Evolutionary conservation across 345 rosid species (phyloP), one percentile per base, ranked within the genome.

Genomic region (Heritiera fomes): DNA sequence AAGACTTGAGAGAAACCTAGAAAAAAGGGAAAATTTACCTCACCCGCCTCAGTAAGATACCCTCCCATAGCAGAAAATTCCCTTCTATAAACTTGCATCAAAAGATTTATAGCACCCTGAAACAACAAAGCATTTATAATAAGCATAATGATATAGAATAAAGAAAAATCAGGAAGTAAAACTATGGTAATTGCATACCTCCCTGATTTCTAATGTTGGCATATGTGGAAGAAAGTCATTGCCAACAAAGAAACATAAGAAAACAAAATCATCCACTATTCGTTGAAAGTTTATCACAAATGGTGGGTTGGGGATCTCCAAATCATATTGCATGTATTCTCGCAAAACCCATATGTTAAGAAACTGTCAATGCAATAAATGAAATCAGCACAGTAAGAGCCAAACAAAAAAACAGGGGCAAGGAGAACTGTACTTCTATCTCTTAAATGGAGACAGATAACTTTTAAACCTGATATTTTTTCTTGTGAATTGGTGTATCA

Each of bases 221-320:
- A 97, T 91, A 81, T 94, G 99, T 5, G 98, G 99, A 78, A 97
- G 91, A 82, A 97, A 97, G 91, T 94, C 99, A 79, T 97, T 97
- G 84, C 99, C 99, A 78, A 97, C 98, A 85, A 97, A 97, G 82
- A 97, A 97, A 86, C 99, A 97, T 34, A 97, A 77, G 83, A 94
- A 97, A 47, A 97, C 98, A 91, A 97, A 97, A 85, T 97, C 98
- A 60, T 97, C 98, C 80, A 97, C 91, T 88, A 97, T 90, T 73
- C 92, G 83, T 82, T 97, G 98, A 49, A 94, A 93, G 82, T 94
- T 83, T 76, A 97, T 88, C 60, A 71, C 82, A 85, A 97, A 97
- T 10, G 99, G 94, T 69, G 99, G 91, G 65, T 91, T 84, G 11
- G 90, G 91, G 75, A 97, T 90, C 71, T 86, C 90, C 93, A 97